Evolutionary conservation across 768 basidiomycete species (phyloP), one percentile per base, ranked within the genome.

Genomic region (Paxillus rubicundulus): DNA sequence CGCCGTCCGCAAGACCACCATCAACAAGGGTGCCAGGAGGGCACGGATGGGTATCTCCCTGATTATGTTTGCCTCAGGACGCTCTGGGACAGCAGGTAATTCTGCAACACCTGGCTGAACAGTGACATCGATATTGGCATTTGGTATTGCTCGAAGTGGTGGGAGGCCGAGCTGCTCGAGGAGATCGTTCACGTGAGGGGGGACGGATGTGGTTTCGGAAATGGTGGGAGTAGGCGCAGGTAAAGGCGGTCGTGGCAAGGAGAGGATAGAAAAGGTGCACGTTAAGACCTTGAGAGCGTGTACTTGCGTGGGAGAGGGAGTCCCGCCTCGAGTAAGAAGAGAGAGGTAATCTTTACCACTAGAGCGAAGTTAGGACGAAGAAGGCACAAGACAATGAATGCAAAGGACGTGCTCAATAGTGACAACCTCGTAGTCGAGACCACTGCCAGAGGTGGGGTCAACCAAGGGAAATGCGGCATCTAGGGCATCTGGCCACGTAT

Each of bases 81-180:
- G 48, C 45, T 60, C 58, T 37, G 61, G 55, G 10, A 40, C 53
- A 1, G 49, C 52, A 8, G 61, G 67, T 40, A 55, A 56, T 39
- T 55, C 60, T 38, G 52, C 53, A n/a, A 21, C 37, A 24, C 57
- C 64, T 14, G 43, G 57, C 28, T 59, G 67, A 18, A 53, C 45
- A 38, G 49, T 56, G 10, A 45, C 60, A 46, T 64, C 54, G 24
- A 62, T 8, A 17, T 66, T 57, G 40, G 52, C 55, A 37, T 71
- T 61, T 20, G 67, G 67, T 9, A 63, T 71, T 37, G 72, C 66
- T 21, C 77, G 78, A 45, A 82, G 64, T 16, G 77, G 74, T 0
- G 81, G 80, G 39, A 87, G 70, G 17, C 85, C 86, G 50, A 87
- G 75, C 53, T 86, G 84, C 52, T 81, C 84, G 9, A 89, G 75